These are phyloP conservation scores for Acacia pycnantha DNA, from an alignment of 331 rosid genomes.

Conservation along the genomic window DNA sequence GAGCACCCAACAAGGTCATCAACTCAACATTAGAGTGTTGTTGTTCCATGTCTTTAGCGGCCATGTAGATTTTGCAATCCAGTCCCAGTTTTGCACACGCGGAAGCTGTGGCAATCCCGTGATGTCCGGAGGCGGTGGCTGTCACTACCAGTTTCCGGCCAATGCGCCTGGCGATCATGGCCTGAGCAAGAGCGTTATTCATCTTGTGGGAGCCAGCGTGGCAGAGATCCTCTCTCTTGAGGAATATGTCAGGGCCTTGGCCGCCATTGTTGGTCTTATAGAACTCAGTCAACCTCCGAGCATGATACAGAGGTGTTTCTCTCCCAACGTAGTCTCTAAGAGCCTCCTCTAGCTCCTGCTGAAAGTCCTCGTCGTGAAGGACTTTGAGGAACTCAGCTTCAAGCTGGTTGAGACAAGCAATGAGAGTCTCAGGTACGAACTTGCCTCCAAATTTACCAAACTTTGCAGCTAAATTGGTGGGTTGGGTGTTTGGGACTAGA, in stretches of 20 bases:
- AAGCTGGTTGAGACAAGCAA: slow-evolving; percentile 41
- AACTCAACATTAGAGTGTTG: slow-evolving; percentile 45
- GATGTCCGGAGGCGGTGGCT: slow-evolving; percentile 69
- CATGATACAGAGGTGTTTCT: slow-evolving; percentile 68
- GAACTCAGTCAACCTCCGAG: slow-evolving; percentile 53
- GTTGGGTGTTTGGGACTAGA: not conserved
- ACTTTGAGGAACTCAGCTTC: slow-evolving; percentile 51
- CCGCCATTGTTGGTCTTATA: slow-evolving; percentile 46
- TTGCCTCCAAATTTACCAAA: slow-evolving; percentile 75
- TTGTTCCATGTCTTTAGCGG: slow-evolving; percentile 44
- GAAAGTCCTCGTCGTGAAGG: slow-evolving; percentile 43
- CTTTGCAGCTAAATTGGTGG: not conserved
- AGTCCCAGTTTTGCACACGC: slow-evolving; percentile 63
- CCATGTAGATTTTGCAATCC: slow-evolving; percentile 67
- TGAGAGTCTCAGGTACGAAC: slow-evolving; percentile 62
- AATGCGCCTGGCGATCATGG: slow-evolving; percentile 68
- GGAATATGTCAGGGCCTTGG: slow-evolving; percentile 61
- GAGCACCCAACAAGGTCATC: slow-evolving; percentile 35
- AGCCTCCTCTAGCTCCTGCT: slow-evolving; percentile 55
- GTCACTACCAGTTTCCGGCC: slow-evolving; percentile 47
- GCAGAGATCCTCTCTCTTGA: slow-evolving; percentile 76
- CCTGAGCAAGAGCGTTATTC: slow-evolving; percentile 73
- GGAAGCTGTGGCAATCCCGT: slow-evolving; percentile 75
- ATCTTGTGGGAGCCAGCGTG: slow-evolving; percentile 73
- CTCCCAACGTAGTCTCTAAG: slow-evolving; percentile 67